Base-by-base conservation (phyloP, 1,139 yeast genomes). In the Blastobotrys raffinosifermentans region DNA sequence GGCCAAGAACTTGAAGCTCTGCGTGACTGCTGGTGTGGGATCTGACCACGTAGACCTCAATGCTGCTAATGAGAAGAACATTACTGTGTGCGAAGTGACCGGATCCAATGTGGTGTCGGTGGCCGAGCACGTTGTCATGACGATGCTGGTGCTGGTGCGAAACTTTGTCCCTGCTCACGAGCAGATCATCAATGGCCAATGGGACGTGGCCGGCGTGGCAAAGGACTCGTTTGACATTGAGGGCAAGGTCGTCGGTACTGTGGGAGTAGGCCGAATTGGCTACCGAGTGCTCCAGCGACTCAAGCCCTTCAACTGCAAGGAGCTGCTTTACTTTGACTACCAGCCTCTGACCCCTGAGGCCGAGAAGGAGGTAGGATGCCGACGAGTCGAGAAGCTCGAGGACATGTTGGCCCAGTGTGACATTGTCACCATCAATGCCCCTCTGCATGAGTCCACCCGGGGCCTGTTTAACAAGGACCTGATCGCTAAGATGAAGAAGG, bases 201-300 rank as follows among this genome's bases (percentile, higher is more conserved):
- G 93, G 93, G 82, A 83, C 54, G 84, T 83, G 53, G 91, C 91
- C 20, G 87, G 72, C 18, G 75, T 75, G 38, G 85, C 89, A 39
- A 78, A 79, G 62, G 76, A 78, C 54, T 77, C 80, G 29, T 83
- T 73, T 49, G 93, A 83, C 54, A 60, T 83, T 47, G 93, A 83
- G 59, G 84, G 75, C 46, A 83, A 82, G 63, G 80, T 77, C 18
- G 66, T 83, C 43, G 82, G 84, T 19, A 81, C 91, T 29, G 83
- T 82, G 46, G 94, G 91, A 42, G 82, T 84, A 29, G 93, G 94
- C 40, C 73, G 93, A 59, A 83, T 83, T 52, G 94, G 93, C 19
- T 78, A 74, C 67, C 72, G 87, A 45, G 82, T 82, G 18, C 67
- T 82, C 55, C 83, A 81, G 60, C 71, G 93, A 57, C 63, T 82